phyloP scores from a whole-genome alignment of 306 rosid genomes.

The Acacia crassicarpa region DNA sequence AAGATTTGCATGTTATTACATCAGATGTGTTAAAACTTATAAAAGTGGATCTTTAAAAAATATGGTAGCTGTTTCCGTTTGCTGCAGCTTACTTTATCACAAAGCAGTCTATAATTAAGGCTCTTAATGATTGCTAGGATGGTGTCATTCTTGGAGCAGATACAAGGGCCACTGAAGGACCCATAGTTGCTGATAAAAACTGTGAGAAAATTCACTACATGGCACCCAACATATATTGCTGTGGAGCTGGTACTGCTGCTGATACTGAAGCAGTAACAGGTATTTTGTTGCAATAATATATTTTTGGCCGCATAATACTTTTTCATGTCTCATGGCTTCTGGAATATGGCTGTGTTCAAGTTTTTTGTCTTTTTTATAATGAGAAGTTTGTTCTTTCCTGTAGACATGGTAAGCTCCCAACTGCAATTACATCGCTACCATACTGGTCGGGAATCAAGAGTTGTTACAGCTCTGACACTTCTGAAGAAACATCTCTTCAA shows the following conservation, averaged over 20 bases:
- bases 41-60: neutral
- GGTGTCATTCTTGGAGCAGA: slow-evolving; percentile 99
- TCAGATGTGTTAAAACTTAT: neutral
- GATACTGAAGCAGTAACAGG: slow-evolving; percentile 99
- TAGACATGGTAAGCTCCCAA: slow-evolving; percentile 98
- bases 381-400: slow-evolving; percentile 32
- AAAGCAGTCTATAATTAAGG: neutral
- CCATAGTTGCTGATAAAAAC: slow-evolving; percentile 87
- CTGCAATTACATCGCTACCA: slow-evolving; percentile 16
- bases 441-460: slow-evolving; percentile 50
- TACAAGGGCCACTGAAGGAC: slow-evolving; percentile 96
- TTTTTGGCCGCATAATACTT: neutral
- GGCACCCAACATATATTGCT: slow-evolving; percentile 97
- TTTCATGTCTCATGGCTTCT: neutral
- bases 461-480: slow-evolving; percentile 49
- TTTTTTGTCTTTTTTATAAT: slow-evolving; percentile 22
- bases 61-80: neutral
- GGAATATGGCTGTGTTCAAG: neutral
- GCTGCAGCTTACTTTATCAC: neutral
- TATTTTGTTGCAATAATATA: slow-evolving; percentile 27
- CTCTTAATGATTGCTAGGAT: slow-evolving; percentile 38
- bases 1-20: neutral
- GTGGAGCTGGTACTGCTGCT: slow-evolving; percentile 99
- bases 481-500: slow-evolving; percentile 56
- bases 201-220: slow-evolving; percentile 95